Base-by-base conservation (phyloP, 306 rosid genomes). In the Castanea sativa region DNA sequence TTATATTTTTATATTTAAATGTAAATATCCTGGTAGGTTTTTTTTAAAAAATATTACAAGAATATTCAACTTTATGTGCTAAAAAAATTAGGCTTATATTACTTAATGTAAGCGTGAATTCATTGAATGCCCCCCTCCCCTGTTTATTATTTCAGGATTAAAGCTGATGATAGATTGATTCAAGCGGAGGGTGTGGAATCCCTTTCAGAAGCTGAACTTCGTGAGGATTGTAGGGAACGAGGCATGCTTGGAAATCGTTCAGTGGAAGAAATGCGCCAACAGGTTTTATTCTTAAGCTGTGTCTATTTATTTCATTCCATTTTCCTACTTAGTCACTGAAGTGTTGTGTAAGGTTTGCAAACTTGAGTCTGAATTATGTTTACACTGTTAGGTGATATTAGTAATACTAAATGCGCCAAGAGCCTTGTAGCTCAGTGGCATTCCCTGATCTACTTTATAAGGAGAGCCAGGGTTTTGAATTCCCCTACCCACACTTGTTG, bases 221-320 rank as follows among this genome's bases (percentile, higher is more conserved):
- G 94, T 16, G 97, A 91, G 83, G 99, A 92, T 68, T 95, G 99
- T 83, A 91, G 99, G 86, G 98, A 93, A 82, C 88, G 99, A 51
- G 99, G 98, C 88, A 91, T 95, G 93, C 99, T 95, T 83, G 99
- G 98, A 73, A 76, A 90, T 85, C 90, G 80, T 80, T 95, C 99
- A 72, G 94, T 93, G 45, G 98, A 93, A 81, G 97, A 95, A 84
- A 93, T 95, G 99, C 95, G 99, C 78, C 94, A 93, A 76, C 97
- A 95, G 99, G 99, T 93, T 80, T 67, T 73, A 32, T 82, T 65
- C 21, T 51, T 58, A 43, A 69, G 58, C 72, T 69, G 57, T 74
- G 81, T 51, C 60, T 53, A 33, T 49, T 59, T 79, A 58, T 81
- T 67, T 82, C 70, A 55, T 78, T 38, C 15, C 16, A 21, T 68